A percentile compares a stretch with the other conserved stretches of the same genome.
Evolutionary conservation across 2,329 filamentous ascomycete genomes (phyloP).

Genomic region (Didymella segeticola): DNA sequence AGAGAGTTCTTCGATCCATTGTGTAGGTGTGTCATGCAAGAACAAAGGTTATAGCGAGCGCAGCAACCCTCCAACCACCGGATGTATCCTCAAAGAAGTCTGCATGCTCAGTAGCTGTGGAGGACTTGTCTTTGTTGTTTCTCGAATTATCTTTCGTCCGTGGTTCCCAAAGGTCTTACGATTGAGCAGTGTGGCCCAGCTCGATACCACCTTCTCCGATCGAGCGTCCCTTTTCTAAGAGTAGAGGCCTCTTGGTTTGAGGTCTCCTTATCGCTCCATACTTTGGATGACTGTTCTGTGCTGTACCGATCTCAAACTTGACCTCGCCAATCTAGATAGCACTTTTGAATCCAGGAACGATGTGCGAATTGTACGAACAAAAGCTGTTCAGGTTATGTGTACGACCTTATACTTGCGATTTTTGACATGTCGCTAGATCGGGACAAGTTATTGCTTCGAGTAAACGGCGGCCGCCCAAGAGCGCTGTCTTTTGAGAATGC

Average conservation of each 20-base stretch:
- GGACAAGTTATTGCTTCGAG: too few relatives aligned
- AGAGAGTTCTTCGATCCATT: constrained; percentile 39
- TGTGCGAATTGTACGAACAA: too few relatives aligned
- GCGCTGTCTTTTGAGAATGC: neutral
- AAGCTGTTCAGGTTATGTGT: too few relatives aligned
- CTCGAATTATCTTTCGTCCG: constrained; percentile 35
- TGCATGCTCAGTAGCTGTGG: constrained; percentile 39
- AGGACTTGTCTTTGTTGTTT: constrained; percentile 51
- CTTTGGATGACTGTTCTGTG: constrained; percentile 27
- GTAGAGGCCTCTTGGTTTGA: constrained; percentile 46
- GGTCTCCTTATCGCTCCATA: constrained; percentile 49
- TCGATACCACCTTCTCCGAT: constrained; percentile 47
- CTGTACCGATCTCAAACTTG: constrained; percentile 43
- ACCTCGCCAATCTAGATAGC: constrained; percentile 41
- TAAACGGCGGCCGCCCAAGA: too few relatives aligned
- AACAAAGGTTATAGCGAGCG: constrained; percentile 33
- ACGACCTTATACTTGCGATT: too few relatives aligned
- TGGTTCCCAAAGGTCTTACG: constrained; percentile 44
- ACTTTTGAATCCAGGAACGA: too few relatives aligned
- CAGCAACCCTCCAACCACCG: constrained; percentile 35
- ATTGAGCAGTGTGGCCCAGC: constrained; percentile 42
- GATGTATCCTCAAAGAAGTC: constrained; percentile 36
- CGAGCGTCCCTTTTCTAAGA: constrained; percentile 44
- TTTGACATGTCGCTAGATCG: too few relatives aligned
- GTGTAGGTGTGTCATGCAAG: constrained; percentile 21